Conservation (phyloP, 179 eudicot species). For the Heliamphora pulchella region DNA sequence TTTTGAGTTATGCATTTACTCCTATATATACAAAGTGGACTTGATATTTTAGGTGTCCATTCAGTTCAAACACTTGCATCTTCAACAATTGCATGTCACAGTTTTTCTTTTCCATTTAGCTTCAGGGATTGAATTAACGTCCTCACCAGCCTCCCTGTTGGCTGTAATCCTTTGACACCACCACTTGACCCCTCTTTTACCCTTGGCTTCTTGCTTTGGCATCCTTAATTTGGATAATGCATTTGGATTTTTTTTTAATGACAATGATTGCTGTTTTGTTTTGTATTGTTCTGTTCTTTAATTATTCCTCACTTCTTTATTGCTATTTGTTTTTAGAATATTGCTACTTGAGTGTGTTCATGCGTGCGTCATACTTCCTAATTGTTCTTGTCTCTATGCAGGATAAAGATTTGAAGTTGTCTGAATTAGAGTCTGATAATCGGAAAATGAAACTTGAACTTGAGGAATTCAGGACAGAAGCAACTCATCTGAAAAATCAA, state of each 20-base stretch:
- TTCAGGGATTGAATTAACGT: neutral
- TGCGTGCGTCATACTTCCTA: neutral
- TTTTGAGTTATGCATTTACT: too few relatives aligned
- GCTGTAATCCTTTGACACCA: conserved; percentile 2
- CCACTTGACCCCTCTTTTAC: neutral
- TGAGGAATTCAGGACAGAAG: conserved; percentile 88
- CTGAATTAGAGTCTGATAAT: conserved; percentile 88
- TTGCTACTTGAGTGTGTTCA: neutral
- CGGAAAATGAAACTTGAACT: conserved; percentile 96
- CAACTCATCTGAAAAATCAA: conserved; percentile 95
- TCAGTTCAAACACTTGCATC: neutral
- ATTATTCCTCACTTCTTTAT: neutral
- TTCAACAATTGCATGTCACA: neutral
- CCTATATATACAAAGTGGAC: too few relatives aligned
- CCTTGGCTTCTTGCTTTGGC: neutral
- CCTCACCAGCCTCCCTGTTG: conserved; percentile 6
- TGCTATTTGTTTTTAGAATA: neutral
- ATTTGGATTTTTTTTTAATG: neutral
- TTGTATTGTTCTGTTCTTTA: neutral
- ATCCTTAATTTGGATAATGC: neutral
- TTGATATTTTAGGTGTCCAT: neutral
- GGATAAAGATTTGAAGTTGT: conserved; percentile 76
- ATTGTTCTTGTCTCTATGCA: conserved; percentile 24
- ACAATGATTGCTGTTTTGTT: neutral
- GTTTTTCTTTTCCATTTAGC: neutral